Percentiles rank a stretch among this genome's conserved stretches.
phyloP scores from a whole-genome alignment of 148 eudicot genomes.

The Amaranthus cruentus region DNA sequence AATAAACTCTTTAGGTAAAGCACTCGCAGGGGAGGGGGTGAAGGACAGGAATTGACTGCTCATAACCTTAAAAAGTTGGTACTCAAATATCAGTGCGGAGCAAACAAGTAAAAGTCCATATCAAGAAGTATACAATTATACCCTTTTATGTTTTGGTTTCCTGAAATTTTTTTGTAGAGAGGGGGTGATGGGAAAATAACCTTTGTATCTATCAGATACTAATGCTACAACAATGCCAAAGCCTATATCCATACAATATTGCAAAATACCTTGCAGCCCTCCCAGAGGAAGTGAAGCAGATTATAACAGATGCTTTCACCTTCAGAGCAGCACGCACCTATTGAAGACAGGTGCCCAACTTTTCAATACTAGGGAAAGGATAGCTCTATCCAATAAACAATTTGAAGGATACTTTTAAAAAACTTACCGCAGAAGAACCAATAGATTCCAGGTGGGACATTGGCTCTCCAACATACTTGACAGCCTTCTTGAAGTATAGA shows the following conservation, averaged over 20 bases:
- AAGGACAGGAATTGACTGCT: neutral
- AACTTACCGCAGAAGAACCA: conserved; percentile 45
- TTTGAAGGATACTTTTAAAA: neutral
- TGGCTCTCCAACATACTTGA: conserved; percentile 44
- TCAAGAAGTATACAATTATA: too few relatives aligned
- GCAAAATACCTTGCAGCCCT: conserved; percentile 82
- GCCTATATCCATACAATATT: neutral
- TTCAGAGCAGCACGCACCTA: conserved; percentile 93
- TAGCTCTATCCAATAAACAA: neutral
- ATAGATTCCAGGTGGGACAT: conserved; percentile 47
- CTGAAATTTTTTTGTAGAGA: too few relatives aligned
- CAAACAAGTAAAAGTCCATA: too few relatives aligned
- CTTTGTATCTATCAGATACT: too few relatives aligned
- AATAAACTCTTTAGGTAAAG: neutral
- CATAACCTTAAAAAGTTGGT: neutral
- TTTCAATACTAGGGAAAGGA: conserved; percentile 4
- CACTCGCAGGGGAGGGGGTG: neutral
- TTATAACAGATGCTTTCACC: conserved; percentile 95
- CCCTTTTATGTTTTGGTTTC: too few relatives aligned
- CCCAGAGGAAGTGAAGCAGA: conserved; percentile 96
- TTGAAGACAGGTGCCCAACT: neutral
- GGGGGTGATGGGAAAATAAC: too few relatives aligned
- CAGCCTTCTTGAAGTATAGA: conserved; percentile 42
- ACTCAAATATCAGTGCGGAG: neutral
- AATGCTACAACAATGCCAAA: too few relatives aligned